These are phyloP conservation scores for Sphaerulina populicola DNA, from an alignment of 2,329 filamentous ascomycete genomes.

Conservation along the genomic window DNA sequence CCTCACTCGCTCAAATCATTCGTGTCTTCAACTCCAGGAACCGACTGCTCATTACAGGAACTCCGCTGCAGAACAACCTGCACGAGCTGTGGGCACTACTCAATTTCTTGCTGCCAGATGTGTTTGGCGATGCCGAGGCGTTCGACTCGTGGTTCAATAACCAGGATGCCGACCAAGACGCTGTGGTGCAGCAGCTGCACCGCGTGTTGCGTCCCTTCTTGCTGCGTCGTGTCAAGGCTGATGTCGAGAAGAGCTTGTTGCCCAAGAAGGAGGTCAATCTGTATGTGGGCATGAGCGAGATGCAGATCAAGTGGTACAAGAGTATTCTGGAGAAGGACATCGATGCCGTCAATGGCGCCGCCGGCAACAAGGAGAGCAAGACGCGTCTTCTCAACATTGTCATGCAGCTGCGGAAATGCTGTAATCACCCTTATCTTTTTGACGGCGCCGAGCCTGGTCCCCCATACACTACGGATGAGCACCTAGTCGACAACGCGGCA, in stretches of 20 bases:
- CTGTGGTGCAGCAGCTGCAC: slow-evolving; percentile 91
- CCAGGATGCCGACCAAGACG: slow-evolving; percentile 84
- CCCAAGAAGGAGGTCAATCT: slow-evolving; percentile 97
- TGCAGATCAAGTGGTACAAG: slow-evolving; percentile 99
- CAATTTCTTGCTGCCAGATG: slow-evolving; percentile 95
- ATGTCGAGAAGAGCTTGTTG: slow-evolving; percentile 93
- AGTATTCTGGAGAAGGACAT: slow-evolving; percentile 99
- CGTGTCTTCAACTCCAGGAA: slow-evolving; percentile 94
- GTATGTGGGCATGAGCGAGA: slow-evolving; percentile 96
- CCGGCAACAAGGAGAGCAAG: slow-evolving; percentile 94
- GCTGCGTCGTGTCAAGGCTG: slow-evolving; percentile 88
- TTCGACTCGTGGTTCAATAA: slow-evolving; percentile 98
- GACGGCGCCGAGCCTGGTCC: slow-evolving; percentile 95
- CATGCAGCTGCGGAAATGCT: slow-evolving; percentile 98
- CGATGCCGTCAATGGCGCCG: slow-evolving; percentile 93
- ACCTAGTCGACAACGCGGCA: slow-evolving; percentile 83
- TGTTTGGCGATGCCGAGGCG: slow-evolving; percentile 91
- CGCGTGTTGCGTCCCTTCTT: slow-evolving; percentile 88
- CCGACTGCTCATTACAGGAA: slow-evolving; percentile 89
- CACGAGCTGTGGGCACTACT: slow-evolving; percentile 96
- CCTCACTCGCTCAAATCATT: slow-evolving; percentile 91
- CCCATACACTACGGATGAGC: slow-evolving; percentile 95
- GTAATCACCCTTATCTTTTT: slow-evolving; percentile 96
- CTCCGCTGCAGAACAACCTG: slow-evolving; percentile 92
- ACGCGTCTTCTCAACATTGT: slow-evolving; percentile 95